Percentiles rank a stretch among this genome's conserved stretches.
Conservation (phyloP, 257 asterid genomes). For the Leptodermis oblonga region DNA sequence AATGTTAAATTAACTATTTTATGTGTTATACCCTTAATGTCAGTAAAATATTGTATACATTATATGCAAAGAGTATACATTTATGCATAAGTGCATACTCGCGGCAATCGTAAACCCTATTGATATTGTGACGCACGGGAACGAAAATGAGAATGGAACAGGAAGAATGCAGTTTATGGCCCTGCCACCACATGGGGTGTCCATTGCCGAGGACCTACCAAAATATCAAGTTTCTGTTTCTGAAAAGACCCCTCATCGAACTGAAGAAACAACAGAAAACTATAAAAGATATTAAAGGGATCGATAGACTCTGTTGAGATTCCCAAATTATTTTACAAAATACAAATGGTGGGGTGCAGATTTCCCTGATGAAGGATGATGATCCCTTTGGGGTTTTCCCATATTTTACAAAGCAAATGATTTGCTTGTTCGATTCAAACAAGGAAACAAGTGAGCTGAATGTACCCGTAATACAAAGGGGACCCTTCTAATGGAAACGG, state of each 20-base stretch:
- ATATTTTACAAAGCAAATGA: background rate
- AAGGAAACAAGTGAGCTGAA: no score
- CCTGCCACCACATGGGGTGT: constrained; percentile 25
- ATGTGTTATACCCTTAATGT: no score
- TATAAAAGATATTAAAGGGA: background rate
- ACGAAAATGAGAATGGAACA: no score
- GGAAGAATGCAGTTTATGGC: background rate
- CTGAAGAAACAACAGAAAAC: background rate
- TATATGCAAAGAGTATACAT: no score
- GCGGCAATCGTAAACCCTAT: background rate
- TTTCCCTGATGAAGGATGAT: constrained; percentile 15
- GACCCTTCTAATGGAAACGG: no score
- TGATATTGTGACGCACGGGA: no score
- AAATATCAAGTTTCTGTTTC: constrained; percentile 9
- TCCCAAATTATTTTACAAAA: background rate
- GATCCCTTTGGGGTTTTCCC: constrained; percentile 24
- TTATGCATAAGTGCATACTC: background rate
- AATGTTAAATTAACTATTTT: no score
- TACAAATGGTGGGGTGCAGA: constrained; percentile 36
- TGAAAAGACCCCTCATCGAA: constrained; percentile 16
- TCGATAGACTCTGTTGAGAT: no score
- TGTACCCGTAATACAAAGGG: no score
- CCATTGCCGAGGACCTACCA: constrained; percentile 20
- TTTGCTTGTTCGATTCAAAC: background rate
- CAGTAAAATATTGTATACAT: no score